Conservation (phyloP, 2,329 filamentous ascomycete species). For the Xylaria sp. region DNA sequence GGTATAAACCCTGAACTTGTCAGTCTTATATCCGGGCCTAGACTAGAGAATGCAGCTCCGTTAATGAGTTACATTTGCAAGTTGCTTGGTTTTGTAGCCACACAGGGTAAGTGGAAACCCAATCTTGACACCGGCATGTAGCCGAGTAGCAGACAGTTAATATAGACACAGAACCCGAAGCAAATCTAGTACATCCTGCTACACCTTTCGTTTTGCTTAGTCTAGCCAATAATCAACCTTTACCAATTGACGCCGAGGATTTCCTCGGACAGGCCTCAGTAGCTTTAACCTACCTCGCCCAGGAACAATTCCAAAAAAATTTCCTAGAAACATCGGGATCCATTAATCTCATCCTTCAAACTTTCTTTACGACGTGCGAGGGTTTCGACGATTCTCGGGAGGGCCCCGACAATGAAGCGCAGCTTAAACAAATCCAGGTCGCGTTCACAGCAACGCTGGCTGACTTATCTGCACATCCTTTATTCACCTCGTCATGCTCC, state of each 20-base stretch:
- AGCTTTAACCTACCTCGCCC: slow-evolving; percentile 65
- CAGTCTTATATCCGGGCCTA: slow-evolving; percentile 59
- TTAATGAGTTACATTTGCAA: slow-evolving; percentile 66
- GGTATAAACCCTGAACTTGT: slow-evolving; percentile 62
- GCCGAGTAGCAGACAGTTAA: slow-evolving; percentile 27
- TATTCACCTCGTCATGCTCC: slow-evolving; percentile 56
- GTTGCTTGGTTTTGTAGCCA: slow-evolving; percentile 63
- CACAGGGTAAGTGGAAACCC: slow-evolving; percentile 54
- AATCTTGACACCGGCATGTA: neutral
- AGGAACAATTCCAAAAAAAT: slow-evolving; percentile 61
- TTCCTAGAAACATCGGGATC: slow-evolving; percentile 55
- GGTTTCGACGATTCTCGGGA: slow-evolving; percentile 55
- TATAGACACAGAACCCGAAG: slow-evolving; percentile 56
- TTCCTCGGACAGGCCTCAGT: slow-evolving; percentile 63
- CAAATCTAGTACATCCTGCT: slow-evolving; percentile 54
- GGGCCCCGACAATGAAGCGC: slow-evolving; percentile 58
- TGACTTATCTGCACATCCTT: slow-evolving; percentile 61
- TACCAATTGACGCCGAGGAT: slow-evolving; percentile 61
- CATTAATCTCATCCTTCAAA: slow-evolving; percentile 57
- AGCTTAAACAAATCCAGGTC: slow-evolving; percentile 60
- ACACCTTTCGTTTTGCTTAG: slow-evolving; percentile 62
- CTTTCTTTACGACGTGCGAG: slow-evolving; percentile 60
- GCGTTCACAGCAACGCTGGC: slow-evolving; percentile 63
- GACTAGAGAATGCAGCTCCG: slow-evolving; percentile 53
- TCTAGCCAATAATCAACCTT: slow-evolving; percentile 56